Evolutionary conservation across 1,139 yeast species (phyloP).

Genomic region (Saccharomycopsis hybrid): DNA sequence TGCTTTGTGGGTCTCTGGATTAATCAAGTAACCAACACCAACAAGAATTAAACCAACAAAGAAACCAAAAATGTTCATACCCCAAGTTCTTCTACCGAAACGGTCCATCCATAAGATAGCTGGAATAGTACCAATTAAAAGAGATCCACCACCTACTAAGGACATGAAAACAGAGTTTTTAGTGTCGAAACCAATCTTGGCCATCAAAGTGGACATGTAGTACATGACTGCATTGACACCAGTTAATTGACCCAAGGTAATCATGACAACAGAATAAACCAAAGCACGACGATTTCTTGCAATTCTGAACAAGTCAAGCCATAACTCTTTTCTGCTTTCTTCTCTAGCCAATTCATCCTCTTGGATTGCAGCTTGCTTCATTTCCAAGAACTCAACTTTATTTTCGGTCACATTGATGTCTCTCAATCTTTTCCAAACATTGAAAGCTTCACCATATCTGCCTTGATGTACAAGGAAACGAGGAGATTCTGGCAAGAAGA

Average conservation of each 20-base stretch:
- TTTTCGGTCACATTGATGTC: slow-evolving; percentile 30
- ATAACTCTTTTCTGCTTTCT: too few species aligned
- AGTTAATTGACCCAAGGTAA: slow-evolving; percentile 55
- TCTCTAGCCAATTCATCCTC: slow-evolving; percentile 33
- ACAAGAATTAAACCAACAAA: slow-evolving; percentile 37
- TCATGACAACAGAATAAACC: slow-evolving; percentile 22
- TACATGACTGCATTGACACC: slow-evolving; percentile 68
- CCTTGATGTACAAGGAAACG: slow-evolving; percentile 61
- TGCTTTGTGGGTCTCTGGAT: slow-evolving; percentile 34
- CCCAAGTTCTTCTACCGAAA: slow-evolving; percentile 52
- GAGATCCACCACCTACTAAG: slow-evolving; percentile 57
- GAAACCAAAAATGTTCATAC: slow-evolving; percentile 24
- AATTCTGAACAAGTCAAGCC: slow-evolving; percentile 45
- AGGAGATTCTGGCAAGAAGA: slow-evolving; percentile 61
- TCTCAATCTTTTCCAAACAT: slow-evolving; percentile 27
- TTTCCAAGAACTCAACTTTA: slow-evolving; percentile 31
- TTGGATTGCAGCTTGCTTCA: slow-evolving; percentile 23
- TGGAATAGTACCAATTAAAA: slow-evolving; percentile 57
- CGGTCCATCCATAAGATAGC: slow-evolving; percentile 59
- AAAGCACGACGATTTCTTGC: slow-evolving; percentile 31
- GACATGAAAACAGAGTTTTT: slow-evolving; percentile 44
- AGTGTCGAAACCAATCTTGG: slow-evolving; percentile 23
- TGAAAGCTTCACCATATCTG: slow-evolving; percentile 43
- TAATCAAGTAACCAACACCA: slow-evolving; percentile 34
- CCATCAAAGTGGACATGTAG: slow-evolving; percentile 58